Evolutionary conservation across 139 green algal genomes (phyloP), one percentile per base, ranked within the genome.

Genomic region (Ettlia oleoabundans): DNA sequence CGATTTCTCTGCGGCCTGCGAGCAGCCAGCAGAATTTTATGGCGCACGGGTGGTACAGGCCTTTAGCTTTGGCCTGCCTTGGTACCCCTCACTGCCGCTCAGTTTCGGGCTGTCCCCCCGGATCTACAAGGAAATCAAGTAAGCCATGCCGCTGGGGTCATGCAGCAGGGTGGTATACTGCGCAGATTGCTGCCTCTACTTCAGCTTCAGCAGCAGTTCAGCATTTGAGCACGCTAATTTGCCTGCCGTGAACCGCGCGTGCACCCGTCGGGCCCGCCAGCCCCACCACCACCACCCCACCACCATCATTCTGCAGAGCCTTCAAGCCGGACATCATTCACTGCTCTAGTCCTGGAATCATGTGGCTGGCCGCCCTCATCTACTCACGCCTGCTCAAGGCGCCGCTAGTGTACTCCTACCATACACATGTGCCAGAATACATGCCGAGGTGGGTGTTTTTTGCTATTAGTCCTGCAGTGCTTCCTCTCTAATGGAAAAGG

Each of bases 391-490:
- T 98, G 67, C 88, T 99, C 33, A 88, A 87, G 52, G 85, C 95
- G 13, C 95, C 97, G 1, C 87, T 99, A n/a, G 91, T 97, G 47
- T 89, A 99, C 67, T 96, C 91, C 15, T 99, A 99, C 87, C 97
- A 99, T 91, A 99, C 97, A 2, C 97, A 99, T 88, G 93, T 99
- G 32, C 97, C 97, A 4, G 90, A 97, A 82, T 98, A 98, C 92
- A 95, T 98, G 75, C 94, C 94, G 3, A 86, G 82, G 78, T 87
- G 53, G 22, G 76, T 9, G 22, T 40, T 10, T 62, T 32, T 5
- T 65, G 15, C 55, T n/a, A 22, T 22, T 28, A 5, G 18, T 37
- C 52, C 1, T 15, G 41, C 37, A 10, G 30, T 32, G 30, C 61
- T 9, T 28, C 15, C 26, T 8, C 24, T 24, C 58, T 66, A 24